phyloP scores from a whole-genome alignment of 768 basidiomycete species.

The Pulveroboletus frians region DNA sequence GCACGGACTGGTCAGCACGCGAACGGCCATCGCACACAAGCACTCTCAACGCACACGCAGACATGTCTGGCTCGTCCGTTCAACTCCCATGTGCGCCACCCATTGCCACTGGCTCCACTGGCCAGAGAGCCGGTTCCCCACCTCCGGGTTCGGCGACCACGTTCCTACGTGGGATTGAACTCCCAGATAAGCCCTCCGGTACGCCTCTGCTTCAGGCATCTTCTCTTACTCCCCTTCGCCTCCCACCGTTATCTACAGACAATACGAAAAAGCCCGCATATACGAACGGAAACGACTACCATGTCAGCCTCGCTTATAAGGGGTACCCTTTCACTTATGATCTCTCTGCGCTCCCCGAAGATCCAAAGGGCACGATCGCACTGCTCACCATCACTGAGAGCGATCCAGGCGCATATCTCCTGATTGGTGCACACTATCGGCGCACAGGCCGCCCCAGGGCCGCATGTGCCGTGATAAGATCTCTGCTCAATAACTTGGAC shows the following conservation, averaged over 20 bases:
- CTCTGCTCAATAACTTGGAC: conserved; percentile 17
- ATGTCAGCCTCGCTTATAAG: conserved; percentile 24
- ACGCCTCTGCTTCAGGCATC: conserved; percentile 12
- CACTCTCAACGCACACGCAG: conserved; percentile 6
- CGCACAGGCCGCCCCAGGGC: conserved; percentile 30
- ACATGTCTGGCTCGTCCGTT: conserved; percentile 11
- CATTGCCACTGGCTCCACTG: background rate
- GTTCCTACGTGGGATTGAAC: conserved; percentile 23
- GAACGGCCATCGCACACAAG: conserved; percentile 4
- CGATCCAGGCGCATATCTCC: conserved; percentile 30
- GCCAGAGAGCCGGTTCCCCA: conserved; percentile 7
- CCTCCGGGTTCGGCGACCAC: conserved; percentile 16
- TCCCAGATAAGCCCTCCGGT: conserved; percentile 16
- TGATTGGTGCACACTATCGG: conserved; percentile 30
- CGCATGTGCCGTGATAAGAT: conserved; percentile 26
- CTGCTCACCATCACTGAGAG: conserved; percentile 25
- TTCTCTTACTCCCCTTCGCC: conserved; percentile 6
- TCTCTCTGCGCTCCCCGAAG: conserved; percentile 26
- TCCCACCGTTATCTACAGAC: conserved; percentile 12
- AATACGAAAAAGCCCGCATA: background rate
- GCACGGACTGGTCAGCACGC: conserved; percentile 1
- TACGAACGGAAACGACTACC: conserved; percentile 7
- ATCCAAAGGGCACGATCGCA: conserved; percentile 24
- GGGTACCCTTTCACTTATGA: conserved; percentile 28
- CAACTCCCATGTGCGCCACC: conserved; percentile 10